Percentiles rank a stretch among this genome's conserved stretches.
These are phyloP conservation scores for Starmerella potacharoeniae DNA, from an alignment of 805 yeast species.

Conservation along the genomic window DNA sequence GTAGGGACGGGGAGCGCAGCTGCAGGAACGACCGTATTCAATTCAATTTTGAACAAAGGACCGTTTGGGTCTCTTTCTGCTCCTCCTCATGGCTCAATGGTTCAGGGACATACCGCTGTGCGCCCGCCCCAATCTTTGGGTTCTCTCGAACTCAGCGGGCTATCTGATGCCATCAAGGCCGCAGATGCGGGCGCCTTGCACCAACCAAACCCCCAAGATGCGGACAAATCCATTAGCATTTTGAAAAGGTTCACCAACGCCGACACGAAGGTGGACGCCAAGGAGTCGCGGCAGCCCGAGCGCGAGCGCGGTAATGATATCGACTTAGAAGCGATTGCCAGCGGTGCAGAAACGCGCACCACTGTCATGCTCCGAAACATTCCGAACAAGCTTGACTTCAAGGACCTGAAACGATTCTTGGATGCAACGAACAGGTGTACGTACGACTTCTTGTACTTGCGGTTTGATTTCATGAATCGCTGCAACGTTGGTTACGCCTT, in stretches of 20 bases:
- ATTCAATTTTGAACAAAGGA: not conserved
- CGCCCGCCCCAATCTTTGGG: no score
- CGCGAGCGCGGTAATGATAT: constrained; percentile 8
- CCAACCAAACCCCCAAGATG: not conserved
- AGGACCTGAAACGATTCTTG: constrained; percentile 36
- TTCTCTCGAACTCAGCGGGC: no score
- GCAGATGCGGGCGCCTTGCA: not conserved
- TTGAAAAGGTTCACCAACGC: not conserved
- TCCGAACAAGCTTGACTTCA: constrained; percentile 41
- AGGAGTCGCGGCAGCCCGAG: not conserved
- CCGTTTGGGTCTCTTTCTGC: not conserved
- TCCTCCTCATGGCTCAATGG: not conserved
- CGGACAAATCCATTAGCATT: not conserved
- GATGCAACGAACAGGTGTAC: constrained; percentile 35
- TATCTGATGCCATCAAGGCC: not conserved
- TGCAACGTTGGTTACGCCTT: constrained; percentile 51
- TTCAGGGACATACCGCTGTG: no score
- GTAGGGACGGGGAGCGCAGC: not conserved
- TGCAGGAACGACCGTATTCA: not conserved
- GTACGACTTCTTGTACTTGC: constrained; percentile 35
- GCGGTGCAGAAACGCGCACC: constrained; percentile 36
- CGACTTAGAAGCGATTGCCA: constrained; percentile 32
- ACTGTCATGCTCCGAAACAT: constrained; percentile 45
- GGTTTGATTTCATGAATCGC: constrained; percentile 42
- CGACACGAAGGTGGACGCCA: not conserved